These are phyloP conservation scores for Brassica juncea DNA, from an alignment of 345 rosid genomes.

Conservation along the genomic window DNA sequence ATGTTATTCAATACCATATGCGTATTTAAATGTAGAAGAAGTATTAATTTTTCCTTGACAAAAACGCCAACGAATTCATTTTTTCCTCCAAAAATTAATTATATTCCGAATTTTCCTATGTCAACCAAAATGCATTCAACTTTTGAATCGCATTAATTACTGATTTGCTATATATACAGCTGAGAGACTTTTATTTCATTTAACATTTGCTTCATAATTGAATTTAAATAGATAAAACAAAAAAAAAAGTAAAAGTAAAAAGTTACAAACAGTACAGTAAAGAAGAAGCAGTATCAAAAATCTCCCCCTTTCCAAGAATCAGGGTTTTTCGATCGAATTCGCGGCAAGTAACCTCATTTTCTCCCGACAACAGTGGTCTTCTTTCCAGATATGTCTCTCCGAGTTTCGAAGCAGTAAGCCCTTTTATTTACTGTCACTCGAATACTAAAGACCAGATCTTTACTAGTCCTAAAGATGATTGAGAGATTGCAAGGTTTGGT, in stretches of 20 bases:
- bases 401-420: slow-evolving; percentile 25
- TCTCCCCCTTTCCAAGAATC: slow-evolving; percentile 23
- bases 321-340: slow-evolving; percentile 31
- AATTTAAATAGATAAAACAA: background rate
- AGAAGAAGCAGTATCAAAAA: background rate
- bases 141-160: slow-evolving; percentile 5
- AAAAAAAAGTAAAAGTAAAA: background rate
- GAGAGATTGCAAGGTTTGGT: background rate
- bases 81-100: background rate
- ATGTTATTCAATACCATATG: too few species aligned
- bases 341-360: slow-evolving; percentile 25
- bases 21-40: too few species aligned
- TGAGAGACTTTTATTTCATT: background rate
- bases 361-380: slow-evolving; percentile 26
- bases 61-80: background rate
- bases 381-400: slow-evolving; percentile 21
- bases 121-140: slow-evolving; percentile 23
- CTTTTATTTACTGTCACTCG: slow-evolving; percentile 14
- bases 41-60: slow-evolving; percentile 8
- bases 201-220: background rate
- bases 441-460: slow-evolving; percentile 21
- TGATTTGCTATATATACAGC: background rate
- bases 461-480: slow-evolving; percentile 4
- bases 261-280: background rate
- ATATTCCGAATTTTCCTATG: background rate